Conservation (phyloP, 192 early-diverging fungal species). For the Ramicandelaber brevisporus region DNA sequence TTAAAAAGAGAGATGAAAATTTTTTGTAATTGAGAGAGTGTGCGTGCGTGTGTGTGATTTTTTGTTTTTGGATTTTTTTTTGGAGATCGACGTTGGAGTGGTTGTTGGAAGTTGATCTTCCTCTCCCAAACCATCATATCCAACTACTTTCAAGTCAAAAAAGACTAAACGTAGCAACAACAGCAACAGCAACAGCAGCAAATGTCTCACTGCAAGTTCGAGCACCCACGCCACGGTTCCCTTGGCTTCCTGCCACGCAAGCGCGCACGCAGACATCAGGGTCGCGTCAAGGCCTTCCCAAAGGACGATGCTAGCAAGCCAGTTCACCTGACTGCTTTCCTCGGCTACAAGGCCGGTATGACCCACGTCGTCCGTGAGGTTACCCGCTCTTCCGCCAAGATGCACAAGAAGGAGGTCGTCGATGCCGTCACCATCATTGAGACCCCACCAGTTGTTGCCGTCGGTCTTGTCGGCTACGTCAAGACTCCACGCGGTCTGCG, state of each 20-base stretch:
- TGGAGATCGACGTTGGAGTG: too few relatives aligned
- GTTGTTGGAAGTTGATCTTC: too few relatives aligned
- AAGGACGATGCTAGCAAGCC: conserved; percentile 85
- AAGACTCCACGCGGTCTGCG: conserved; percentile 96
- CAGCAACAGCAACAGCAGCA: too few relatives aligned
- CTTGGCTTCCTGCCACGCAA: conserved; percentile 42
- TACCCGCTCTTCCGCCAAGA: conserved; percentile 96
- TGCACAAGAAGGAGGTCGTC: conserved; percentile 99
- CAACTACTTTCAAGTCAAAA: too few relatives aligned
- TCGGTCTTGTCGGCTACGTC: conserved; percentile 99
- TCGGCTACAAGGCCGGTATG: conserved; percentile 99
- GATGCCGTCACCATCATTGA: conserved; percentile 98
- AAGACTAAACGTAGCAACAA: too few relatives aligned
- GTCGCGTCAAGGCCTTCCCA: conserved; percentile 97
- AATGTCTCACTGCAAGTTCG: conserved; percentile 86
- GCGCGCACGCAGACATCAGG: conserved; percentile 77
- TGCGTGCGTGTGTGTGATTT: too few relatives aligned
- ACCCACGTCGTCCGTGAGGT: conserved; percentile 99
- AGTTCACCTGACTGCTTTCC: conserved; percentile 96
- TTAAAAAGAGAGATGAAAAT: too few relatives aligned
- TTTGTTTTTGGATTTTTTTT: too few relatives aligned
- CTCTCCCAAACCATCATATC: too few relatives aligned
- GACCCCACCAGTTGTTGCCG: conserved; percentile 87
- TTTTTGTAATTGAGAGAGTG: too few relatives aligned
- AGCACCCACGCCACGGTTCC: conserved; percentile 83